Evolutionary conservation across 306 rosid species (phyloP), one percentile per base, ranked within the genome.

Genomic region (Acacia melanoxylon): DNA sequence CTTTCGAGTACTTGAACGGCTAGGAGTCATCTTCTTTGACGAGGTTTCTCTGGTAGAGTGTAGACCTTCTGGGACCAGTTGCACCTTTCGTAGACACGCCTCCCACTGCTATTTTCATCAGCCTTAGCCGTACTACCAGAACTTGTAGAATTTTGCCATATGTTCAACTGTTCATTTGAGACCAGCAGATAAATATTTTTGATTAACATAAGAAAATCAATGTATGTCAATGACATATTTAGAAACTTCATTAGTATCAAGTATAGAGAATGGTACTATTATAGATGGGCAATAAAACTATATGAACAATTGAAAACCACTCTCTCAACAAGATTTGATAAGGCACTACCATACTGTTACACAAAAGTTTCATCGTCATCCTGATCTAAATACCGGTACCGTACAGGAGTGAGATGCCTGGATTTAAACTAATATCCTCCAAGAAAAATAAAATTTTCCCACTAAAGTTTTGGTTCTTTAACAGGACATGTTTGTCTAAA

Each of bases 71-170:
- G 22, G 83, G 52, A 54, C 81, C 85, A 80, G 86, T 78, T 49
- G 87, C 44, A 80, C 75, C 89, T 16, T 82, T 45, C 14, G 70
- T 49, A 31, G 81, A 37, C 52, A 13, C 81, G 81, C 72, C 83
- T 86, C 74, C 85, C 85, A 65, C 63, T 86, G 42, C 65, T 82
- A 61, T 33, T 83, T 27, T 87, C 91, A 42, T 87, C 87, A 71
- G 75, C 85, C 85, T 85, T 87, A 46, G 46, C 69, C 69, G 58
- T 82, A 49, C 86, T 72, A 80, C 90, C 81, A 56, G 87, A 77
- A 82, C 77, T 88, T 59, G 87, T 74, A 37, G 83, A 85, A 77
- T 80, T 86, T 86, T 27, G 78, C 91, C 94, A 91, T 91, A 24
- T 72, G 74, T 48, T 61, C 68, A 22, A n/a, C 85, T 82, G 81